phyloP scores from a whole-genome alignment of 192 early-diverging fungal species.

The Mortierella alpina region DNA sequence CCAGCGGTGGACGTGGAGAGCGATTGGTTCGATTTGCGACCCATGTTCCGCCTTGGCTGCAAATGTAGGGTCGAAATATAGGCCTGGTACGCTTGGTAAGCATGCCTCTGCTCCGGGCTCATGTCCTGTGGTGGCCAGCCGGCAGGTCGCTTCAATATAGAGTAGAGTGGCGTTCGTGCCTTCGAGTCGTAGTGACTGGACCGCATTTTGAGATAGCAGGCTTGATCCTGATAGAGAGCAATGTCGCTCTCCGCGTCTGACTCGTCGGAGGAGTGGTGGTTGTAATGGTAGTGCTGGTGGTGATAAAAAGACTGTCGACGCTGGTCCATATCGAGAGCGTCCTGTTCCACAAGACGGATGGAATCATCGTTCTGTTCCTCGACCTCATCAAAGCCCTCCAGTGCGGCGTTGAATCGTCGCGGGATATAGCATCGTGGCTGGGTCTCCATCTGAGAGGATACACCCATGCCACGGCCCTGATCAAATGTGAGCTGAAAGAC shows the following conservation, averaged over 20 bases:
- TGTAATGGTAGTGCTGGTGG: background rate
- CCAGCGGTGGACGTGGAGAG: no score
- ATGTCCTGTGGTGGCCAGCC: background rate
- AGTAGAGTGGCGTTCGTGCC: background rate
- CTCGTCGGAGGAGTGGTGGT: background rate
- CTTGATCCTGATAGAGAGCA: background rate
- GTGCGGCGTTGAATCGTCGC: no score
- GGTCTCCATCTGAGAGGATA: no score
- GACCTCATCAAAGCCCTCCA: no score
- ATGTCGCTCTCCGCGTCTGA: background rate
- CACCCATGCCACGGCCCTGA: no score
- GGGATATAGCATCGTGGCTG: no score
- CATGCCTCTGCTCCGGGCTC: background rate
- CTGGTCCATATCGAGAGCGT: background rate
- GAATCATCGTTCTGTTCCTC: no score
- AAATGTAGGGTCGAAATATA: conserved; percentile 2
- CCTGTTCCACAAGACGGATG: background rate
- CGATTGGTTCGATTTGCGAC: background rate
- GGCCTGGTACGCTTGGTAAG: conserved; percentile 2
- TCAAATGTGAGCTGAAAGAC: background rate
- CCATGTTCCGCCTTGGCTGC: background rate
- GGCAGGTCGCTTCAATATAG: conserved; percentile 9
- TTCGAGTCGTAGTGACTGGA: no score
- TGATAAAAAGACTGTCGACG: background rate
- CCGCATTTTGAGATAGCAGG: background rate